Evolutionary conservation across 2,329 filamentous ascomycete species (phyloP).

Genomic region (Ceratocystis eucalypticola): DNA sequence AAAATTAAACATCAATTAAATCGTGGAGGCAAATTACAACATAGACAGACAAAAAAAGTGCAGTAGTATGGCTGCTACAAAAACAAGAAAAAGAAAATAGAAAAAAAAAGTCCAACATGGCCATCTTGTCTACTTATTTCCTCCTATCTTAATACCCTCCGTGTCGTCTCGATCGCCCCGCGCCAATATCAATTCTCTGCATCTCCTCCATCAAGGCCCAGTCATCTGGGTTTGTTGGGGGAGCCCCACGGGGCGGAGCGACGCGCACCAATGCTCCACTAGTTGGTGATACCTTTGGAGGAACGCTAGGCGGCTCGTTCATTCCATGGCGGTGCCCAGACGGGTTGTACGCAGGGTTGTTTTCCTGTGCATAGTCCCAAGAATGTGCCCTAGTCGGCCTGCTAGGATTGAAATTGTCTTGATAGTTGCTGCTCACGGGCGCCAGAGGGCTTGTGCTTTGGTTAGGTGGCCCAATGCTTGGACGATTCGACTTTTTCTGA

Average conservation of each 20-base stretch:
- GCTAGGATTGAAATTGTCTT: slow-evolving; percentile 30
- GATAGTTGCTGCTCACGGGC: slow-evolving; percentile 28
- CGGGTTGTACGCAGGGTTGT: background rate
- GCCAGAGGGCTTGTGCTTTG: slow-evolving; percentile 37
- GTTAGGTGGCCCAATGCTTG: slow-evolving; percentile 30
- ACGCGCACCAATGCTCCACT: slow-evolving; percentile 28
- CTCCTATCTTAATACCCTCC: slow-evolving; percentile 27
- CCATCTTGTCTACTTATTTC: background rate
- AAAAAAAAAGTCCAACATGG: background rate
- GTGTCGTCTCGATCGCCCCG: slow-evolving; percentile 42
- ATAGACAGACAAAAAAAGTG: background rate
- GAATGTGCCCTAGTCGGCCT: slow-evolving; percentile 35
- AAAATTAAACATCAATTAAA: background rate
- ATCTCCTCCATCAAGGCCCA: slow-evolving; percentile 58
- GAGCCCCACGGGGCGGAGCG: slow-evolving; percentile 22
- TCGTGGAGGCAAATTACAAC: background rate
- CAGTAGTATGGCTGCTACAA: background rate
- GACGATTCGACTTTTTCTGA: slow-evolving; percentile 47
- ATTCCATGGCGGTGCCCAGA: slow-evolving; percentile 35
- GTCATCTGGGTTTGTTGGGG: slow-evolving; percentile 32
- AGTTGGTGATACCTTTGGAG: slow-evolving; percentile 34
- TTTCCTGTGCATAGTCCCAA: slow-evolving; percentile 33
- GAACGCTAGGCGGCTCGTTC: background rate
- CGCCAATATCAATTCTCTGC: slow-evolving; percentile 52
- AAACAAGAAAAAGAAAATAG: background rate